Conservation (phyloP, 768 basidiomycete genomes). For the Pleurotus tuoliensis region DNA sequence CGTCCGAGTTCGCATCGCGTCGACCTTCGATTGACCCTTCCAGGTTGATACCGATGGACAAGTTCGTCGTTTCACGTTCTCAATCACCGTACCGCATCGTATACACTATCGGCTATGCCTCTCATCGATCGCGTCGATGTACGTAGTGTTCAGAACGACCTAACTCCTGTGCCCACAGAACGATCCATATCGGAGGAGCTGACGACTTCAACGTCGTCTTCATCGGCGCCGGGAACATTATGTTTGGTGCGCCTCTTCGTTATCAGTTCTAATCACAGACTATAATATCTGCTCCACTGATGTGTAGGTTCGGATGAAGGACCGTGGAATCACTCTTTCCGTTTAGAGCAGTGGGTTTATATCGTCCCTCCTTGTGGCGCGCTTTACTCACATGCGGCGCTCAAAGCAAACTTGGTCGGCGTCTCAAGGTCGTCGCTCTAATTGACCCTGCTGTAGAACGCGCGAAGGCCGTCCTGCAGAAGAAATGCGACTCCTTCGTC, state of each 20-base stretch:
- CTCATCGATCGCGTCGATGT: slow-evolving; percentile 11
- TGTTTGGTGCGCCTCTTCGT: slow-evolving; percentile 69
- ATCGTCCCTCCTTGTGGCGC: not conserved
- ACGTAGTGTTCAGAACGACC: not conserved
- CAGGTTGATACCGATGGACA: slow-evolving; percentile 76
- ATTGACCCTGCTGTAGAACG: slow-evolving; percentile 89
- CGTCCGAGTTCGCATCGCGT: slow-evolving; percentile 47
- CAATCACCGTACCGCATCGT: not conserved
- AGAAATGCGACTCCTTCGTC: slow-evolving; percentile 93
- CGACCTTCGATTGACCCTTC: slow-evolving; percentile 76
- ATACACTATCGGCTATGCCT: slow-evolving; percentile 2
- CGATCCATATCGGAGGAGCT: slow-evolving; percentile 49
- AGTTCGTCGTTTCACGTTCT: slow-evolving; percentile 35
- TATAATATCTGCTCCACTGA: not conserved
- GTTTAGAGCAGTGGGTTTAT: slow-evolving; percentile 72
- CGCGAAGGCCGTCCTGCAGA: slow-evolving; percentile 73
- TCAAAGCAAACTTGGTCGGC: slow-evolving; percentile 84
- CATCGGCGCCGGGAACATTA: slow-evolving; percentile 95
- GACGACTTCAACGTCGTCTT: slow-evolving; percentile 92
- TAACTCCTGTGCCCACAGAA: slow-evolving; percentile 25
- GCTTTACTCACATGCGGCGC: slow-evolving; percentile 9
- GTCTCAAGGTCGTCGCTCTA: slow-evolving; percentile 93
- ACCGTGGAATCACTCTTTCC: slow-evolving; percentile 92
- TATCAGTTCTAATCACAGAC: not conserved
- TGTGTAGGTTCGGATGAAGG: slow-evolving; percentile 76